Conservation (phyloP, 2,329 filamentous ascomycete species). For the Epichloe hybrida region DNA sequence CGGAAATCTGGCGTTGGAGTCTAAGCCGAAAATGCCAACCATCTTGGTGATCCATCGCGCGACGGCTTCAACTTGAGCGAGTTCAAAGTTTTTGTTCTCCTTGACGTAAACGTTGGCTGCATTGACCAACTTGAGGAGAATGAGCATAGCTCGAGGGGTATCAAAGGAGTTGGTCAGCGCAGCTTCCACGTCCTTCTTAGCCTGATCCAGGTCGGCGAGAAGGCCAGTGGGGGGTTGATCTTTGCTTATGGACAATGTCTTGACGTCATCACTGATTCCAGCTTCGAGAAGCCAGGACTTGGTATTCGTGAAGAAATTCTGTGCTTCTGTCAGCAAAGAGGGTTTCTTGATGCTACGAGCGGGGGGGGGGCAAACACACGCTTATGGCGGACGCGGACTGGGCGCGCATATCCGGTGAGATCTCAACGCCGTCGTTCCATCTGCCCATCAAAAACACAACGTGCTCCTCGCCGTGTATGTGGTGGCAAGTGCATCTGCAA, state of each 20-base stretch:
- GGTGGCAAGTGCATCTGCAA: slow-evolving; percentile 61
- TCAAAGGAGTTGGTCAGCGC: slow-evolving; percentile 79
- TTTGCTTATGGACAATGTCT: slow-evolving; percentile 25
- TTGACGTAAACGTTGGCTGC: slow-evolving; percentile 54
- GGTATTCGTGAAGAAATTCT: slow-evolving; percentile 46
- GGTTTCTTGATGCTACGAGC: not conserved
- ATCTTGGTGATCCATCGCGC: slow-evolving; percentile 74
- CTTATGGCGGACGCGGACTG: slow-evolving; percentile 64
- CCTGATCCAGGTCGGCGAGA: slow-evolving; percentile 33
- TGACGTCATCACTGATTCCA: slow-evolving; percentile 19
- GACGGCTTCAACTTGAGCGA: slow-evolving; percentile 37
- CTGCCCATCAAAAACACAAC: slow-evolving; percentile 77
- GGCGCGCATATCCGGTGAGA: slow-evolving; percentile 68
- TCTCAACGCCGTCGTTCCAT: slow-evolving; percentile 87
- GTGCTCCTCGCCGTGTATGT: slow-evolving; percentile 60
- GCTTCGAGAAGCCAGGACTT: slow-evolving; percentile 40
- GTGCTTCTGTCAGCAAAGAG: not conserved
- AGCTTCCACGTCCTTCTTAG: slow-evolving; percentile 38
- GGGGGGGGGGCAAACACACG: slow-evolving; percentile 20
- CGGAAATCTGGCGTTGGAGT: slow-evolving; percentile 42
- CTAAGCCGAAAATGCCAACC: slow-evolving; percentile 75
- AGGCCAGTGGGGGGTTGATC: slow-evolving; percentile 19
- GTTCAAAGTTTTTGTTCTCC: slow-evolving; percentile 31
- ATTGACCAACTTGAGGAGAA: slow-evolving; percentile 66
- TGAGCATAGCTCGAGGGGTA: slow-evolving; percentile 64